Percentiles rank a stretch among this genome's conserved stretches.
phyloP scores from a whole-genome alignment of 2,329 filamentous ascomycete genomes.

The Aspergillus bombycis region DNA sequence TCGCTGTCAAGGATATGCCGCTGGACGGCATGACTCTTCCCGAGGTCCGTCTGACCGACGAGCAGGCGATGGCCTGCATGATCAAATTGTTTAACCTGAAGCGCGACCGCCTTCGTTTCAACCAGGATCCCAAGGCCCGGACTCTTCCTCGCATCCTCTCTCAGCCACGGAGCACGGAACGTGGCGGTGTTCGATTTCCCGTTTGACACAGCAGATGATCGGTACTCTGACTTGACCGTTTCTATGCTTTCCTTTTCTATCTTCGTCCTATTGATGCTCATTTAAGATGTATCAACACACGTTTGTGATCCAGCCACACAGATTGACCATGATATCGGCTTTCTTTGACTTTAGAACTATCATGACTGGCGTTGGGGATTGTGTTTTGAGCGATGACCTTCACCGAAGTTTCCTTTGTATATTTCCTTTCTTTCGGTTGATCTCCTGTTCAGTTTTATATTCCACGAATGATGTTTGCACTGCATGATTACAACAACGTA shows the following conservation, averaged over 20 bases:
- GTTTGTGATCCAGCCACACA: neutral
- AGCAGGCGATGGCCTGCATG: slow-evolving; percentile 25
- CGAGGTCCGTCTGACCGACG: slow-evolving; percentile 17
- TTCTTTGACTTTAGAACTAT: neutral
- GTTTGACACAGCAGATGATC: slow-evolving; percentile 9
- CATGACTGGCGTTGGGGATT: neutral
- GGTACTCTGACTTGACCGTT: neutral
- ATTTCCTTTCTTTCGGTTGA: neutral
- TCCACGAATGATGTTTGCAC: neutral
- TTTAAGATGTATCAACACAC: slow-evolving; percentile 5
- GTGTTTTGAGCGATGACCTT: neutral
- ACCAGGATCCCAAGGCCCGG: slow-evolving; percentile 23
- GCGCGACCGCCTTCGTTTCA: slow-evolving; percentile 22
- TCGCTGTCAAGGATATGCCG: slow-evolving; percentile 15
- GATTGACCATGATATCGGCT: neutral
- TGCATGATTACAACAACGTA: neutral
- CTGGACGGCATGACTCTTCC: slow-evolving; percentile 16
- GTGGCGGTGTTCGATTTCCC: slow-evolving; percentile 22
- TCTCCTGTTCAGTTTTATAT: neutral
- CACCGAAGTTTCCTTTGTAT: neutral
- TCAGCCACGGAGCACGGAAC: slow-evolving; percentile 20
- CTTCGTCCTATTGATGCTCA: neutral
- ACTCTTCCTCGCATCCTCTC: slow-evolving; percentile 22
- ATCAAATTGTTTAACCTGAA: slow-evolving; percentile 24
- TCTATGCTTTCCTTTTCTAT: neutral